Conservation (phyloP, 495 filamentous ascomycete genomes). For the Diplogelasinospora grovesii region DNA sequence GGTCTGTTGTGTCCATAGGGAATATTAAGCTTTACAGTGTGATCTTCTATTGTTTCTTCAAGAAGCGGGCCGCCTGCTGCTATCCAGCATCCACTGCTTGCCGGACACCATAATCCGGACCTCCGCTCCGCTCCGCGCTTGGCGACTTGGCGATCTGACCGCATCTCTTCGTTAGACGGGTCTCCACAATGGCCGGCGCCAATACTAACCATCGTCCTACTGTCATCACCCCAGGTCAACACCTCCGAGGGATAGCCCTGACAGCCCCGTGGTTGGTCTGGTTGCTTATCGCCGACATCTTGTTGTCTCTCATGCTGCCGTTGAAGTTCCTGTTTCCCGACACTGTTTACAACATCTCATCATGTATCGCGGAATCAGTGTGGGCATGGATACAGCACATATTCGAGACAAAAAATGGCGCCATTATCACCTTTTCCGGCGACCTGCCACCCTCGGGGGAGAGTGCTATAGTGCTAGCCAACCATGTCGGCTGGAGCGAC, state of each 20-base stretch:
- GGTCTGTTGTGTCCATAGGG: no score
- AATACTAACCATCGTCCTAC: no score
- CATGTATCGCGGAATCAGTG: constrained; percentile 40
- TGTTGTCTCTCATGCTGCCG: constrained; percentile 46
- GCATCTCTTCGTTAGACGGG: no score
- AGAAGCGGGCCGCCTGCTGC: no score
- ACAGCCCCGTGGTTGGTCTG: constrained; percentile 43
- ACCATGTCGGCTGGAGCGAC: constrained; percentile 53
- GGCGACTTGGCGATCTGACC: no score
- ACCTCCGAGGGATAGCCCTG: constrained; percentile 38
- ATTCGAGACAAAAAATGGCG: constrained; percentile 43
- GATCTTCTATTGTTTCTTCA: no score
- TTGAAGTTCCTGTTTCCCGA: constrained; percentile 40
- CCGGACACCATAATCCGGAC: no score
- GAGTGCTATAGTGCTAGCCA: constrained; percentile 50
- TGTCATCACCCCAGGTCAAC: no score
- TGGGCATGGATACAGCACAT: constrained; percentile 49
- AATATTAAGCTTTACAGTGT: no score
- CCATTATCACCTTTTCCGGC: constrained; percentile 43
- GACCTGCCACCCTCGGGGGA: constrained; percentile 40
- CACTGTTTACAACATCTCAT: constrained; percentile 42
- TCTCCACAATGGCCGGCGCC: background rate
- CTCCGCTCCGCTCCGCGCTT: no score
- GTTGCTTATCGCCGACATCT: constrained; percentile 42
- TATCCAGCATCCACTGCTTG: no score